Base-by-base conservation (phyloP, 495 filamentous ascomycete species). In the Talaromyces adpressus region DNA sequence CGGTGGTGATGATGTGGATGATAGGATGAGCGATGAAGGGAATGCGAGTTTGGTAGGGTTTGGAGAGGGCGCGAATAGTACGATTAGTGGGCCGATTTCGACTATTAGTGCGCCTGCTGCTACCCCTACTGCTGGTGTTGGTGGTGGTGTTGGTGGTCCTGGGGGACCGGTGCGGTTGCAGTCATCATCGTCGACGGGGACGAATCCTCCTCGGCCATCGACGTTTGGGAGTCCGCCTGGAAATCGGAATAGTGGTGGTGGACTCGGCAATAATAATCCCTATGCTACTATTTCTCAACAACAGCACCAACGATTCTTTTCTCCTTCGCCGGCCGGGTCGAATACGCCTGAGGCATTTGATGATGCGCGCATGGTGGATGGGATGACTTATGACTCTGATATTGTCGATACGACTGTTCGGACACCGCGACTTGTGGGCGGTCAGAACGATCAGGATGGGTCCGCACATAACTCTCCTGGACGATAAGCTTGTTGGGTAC, bases 61-160 rank as follows among this genome's bases (percentile, higher is more conserved):
- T 63, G 92, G 92, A 57, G 92, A 96, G 70, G 91, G 91, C 7
- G 91, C 92, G 12, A 87, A 87, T 61, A 93, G 87, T 68, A 92
- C 89, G 0, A 82, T 90, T 59, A 86, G 83, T 61, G 90, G 88
- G 6, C 89, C 89, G n/a, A 87, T 83, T 20, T 91, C 79, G n/a
- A 61, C 29, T 25, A 39, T 54, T 14, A 52, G 56, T 20, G 27
- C 27, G n/a, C 49, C n/a, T 20, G 22, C 49, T 23, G 7, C 49
- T 22, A 4, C 7, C 11, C 6, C 2, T 23, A 5, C 47, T 8
- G 29, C 71, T 3, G 68, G 63, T 1, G 32, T 8, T 32, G 5
- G 3, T 32, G 30, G 30, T 4, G 68, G 63, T 9, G 32, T 6
- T 36, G 32, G 32, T 36, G 32, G 11, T 36, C 32, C 32, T 36